Conservation (phyloP, 768 basidiomycete species). For the Xerocomellus dryophilus region DNA sequence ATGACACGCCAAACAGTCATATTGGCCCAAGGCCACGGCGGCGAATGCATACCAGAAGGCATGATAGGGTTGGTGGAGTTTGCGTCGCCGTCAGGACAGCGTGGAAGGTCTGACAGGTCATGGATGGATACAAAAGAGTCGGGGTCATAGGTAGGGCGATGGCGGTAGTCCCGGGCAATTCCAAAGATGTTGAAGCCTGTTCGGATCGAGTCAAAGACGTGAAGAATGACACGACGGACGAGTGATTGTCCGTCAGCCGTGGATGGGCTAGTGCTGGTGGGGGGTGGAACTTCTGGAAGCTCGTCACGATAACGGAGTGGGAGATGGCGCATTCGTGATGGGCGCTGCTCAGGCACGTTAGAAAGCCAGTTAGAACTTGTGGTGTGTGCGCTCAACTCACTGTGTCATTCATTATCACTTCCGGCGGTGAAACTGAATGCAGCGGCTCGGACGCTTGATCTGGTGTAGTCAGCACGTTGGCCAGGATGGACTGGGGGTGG, state of each 20-base stretch:
- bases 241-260: neutral
- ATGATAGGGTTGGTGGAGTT: no score
- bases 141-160: slow-evolving; percentile 3
- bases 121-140: neutral
- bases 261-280: neutral
- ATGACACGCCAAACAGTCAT: slow-evolving; percentile 12
- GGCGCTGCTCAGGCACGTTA: neutral
- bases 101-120: neutral
- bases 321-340: neutral
- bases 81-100: neutral
- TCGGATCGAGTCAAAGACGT: neutral
- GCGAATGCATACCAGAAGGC: neutral
- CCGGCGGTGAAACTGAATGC: no score
- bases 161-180: neutral
- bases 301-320: neutral
- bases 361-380: neutral
- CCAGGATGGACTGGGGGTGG: no score
- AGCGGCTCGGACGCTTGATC: no score
- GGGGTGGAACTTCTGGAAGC: neutral
- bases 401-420: no score
- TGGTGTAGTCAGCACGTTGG: no score
- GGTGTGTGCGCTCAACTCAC: no score
- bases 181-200: neutral
- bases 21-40: slow-evolving; percentile 17
- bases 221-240: neutral